Percentiles rank a stretch among this genome's conserved stretches.
Conservation (phyloP, 2,329 filamentous ascomycete species). For the Colletotrichum acutatum region DNA sequence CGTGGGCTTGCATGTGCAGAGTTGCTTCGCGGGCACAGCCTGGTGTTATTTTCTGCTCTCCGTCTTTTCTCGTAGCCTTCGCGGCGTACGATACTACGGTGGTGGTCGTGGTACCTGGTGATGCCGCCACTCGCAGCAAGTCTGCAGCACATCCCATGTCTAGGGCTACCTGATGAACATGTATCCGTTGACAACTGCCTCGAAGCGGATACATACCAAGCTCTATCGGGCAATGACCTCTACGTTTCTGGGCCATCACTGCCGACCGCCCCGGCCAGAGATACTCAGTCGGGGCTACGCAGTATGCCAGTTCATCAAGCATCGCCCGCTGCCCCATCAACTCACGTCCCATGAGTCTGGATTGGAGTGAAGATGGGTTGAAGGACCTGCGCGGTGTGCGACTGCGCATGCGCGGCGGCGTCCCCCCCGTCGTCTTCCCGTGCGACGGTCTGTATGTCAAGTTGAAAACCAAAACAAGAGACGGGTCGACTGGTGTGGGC, state of each 20-base stretch:
- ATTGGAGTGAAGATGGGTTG: slow-evolving; percentile 19
- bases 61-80: not conserved
- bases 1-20: not conserved
- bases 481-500: not conserved
- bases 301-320: slow-evolving; percentile 34
- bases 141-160: slow-evolving; percentile 30
- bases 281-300: slow-evolving; percentile 26
- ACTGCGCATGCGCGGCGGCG: not conserved
- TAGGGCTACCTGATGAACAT: not conserved
- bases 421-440: slow-evolving; percentile 22
- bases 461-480: slow-evolving; percentile 8
- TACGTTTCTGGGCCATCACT: slow-evolving; percentile 20
- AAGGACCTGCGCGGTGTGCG: slow-evolving; percentile 19
- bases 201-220: slow-evolving; percentile 22
- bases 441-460: slow-evolving; percentile 29
- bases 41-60: not conserved
- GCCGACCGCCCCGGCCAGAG: slow-evolving; percentile 29
- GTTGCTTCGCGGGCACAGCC: slow-evolving; percentile 7
- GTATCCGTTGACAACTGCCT: slow-evolving; percentile 17
- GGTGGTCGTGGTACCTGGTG: not conserved
- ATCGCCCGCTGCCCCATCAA: slow-evolving; percentile 33
- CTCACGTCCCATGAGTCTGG: slow-evolving; percentile 23
- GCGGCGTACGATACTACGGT: not conserved
- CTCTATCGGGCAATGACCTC: slow-evolving; percentile 20
- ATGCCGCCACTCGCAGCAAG: slow-evolving; percentile 10